A percentile compares a stretch with the other conserved stretches of the same genome.
Conservation (phyloP, 805 yeast genomes). For the Metschnikowia borealis region DNA sequence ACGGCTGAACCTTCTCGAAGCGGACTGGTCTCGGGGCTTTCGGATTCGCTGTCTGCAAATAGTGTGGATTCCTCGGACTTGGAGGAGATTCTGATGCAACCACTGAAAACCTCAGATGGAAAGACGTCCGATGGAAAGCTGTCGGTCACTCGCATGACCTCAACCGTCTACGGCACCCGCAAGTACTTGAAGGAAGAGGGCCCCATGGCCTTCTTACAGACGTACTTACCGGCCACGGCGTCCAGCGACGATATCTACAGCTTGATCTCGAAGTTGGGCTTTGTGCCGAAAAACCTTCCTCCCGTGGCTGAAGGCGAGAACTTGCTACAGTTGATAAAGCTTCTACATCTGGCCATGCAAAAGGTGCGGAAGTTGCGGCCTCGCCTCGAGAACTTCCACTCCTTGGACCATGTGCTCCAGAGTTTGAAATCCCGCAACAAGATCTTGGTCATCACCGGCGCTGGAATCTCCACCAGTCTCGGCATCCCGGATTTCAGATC, state of each 20-base stretch:
- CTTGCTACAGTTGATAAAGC: conserved; percentile 45
- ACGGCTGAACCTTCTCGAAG: background rate
- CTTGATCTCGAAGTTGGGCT: conserved; percentile 64
- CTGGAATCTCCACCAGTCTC: conserved; percentile 84
- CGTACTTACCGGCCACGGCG: conserved; percentile 59
- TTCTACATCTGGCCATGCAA: conserved; percentile 60
- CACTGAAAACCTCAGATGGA: background rate
- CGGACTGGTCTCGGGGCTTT: background rate
- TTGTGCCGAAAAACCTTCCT: conserved; percentile 31
- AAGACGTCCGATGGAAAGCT: background rate
- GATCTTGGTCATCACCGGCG: conserved; percentile 80
- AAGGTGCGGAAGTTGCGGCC: conserved; percentile 56
- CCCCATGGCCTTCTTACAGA: conserved; percentile 52
- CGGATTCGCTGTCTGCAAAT: conserved; percentile 5
- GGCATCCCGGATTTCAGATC: conserved; percentile 95
- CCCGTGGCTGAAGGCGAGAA: conserved; percentile 37
- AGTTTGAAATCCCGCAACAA: conserved; percentile 29
- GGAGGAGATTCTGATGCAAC: conserved; percentile 9
- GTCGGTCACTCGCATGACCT: background rate
- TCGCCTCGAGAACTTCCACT: conserved; percentile 49
- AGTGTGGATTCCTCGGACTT: conserved; percentile 11
- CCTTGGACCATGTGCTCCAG: conserved; percentile 55
- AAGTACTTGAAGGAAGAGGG: conserved; percentile 59
- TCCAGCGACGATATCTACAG: conserved; percentile 52
- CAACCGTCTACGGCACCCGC: conserved; percentile 25